phyloP scores from a whole-genome alignment of 2,329 filamentous ascomycete genomes.

The Sordariomycetes sp. region DNA sequence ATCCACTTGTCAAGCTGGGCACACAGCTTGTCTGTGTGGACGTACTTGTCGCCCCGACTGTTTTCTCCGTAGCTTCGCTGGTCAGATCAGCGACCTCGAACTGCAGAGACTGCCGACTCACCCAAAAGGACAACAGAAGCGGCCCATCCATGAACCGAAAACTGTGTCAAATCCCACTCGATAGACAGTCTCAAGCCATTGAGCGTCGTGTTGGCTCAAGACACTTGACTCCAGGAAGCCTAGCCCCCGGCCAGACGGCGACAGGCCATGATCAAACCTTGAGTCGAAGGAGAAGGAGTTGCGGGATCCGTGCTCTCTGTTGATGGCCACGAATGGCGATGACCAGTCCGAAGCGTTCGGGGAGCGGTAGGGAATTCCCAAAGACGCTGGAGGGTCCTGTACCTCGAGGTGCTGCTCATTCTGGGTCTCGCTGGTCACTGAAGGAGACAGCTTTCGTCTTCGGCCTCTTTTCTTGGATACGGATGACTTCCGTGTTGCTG shows the following conservation, averaged over 20 bases:
- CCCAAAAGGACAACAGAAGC: slow-evolving; percentile 30
- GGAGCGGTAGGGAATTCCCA: not conserved
- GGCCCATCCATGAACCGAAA: slow-evolving; percentile 32
- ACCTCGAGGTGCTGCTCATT: slow-evolving; percentile 2
- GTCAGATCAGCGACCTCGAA: slow-evolving; percentile 6
- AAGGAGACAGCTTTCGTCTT: slow-evolving; percentile 5
- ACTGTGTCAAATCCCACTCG: slow-evolving; percentile 25
- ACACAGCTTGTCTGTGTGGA: slow-evolving; percentile 19
- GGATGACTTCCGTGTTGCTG: slow-evolving; percentile 2
- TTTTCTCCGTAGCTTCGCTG: slow-evolving; percentile 12
- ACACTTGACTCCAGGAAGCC: not conserved
- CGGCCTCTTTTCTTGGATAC: slow-evolving; percentile 4
- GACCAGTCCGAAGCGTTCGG: slow-evolving; percentile 1
- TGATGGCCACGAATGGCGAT: not conserved
- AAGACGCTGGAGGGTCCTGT: not conserved
- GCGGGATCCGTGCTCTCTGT: not conserved
- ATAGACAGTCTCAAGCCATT: slow-evolving; percentile 20
- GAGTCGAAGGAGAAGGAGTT: not conserved
- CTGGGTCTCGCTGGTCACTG: slow-evolving; percentile 6
- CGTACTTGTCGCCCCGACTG: slow-evolving; percentile 15
- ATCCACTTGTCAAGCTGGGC: slow-evolving; percentile 23
- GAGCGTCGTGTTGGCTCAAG: slow-evolving; percentile 7
- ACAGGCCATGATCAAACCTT: not conserved
- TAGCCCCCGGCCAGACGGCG: not conserved
- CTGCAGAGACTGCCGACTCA: slow-evolving; percentile 12